These are phyloP conservation scores for Botrytis sinoallii DNA, from an alignment of 2,329 filamentous ascomycete species.

Conservation along the genomic window DNA sequence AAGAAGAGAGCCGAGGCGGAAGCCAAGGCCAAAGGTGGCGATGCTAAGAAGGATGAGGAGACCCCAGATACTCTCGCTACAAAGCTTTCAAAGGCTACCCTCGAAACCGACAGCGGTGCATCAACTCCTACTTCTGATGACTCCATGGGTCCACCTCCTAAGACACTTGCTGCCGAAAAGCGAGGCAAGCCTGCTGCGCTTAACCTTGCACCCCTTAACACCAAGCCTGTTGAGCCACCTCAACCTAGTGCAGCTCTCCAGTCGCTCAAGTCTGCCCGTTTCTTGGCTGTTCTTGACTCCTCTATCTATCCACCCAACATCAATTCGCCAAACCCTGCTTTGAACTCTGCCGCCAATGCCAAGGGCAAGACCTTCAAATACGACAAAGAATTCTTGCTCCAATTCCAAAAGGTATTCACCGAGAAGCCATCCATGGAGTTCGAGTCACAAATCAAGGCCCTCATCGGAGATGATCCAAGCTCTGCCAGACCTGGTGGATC, in stretches of 20 bases:
- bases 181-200: slow-evolving; percentile 78
- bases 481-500: slow-evolving; percentile 53
- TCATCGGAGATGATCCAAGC: slow-evolving; percentile 73
- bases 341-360: slow-evolving; percentile 76
- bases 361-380: slow-evolving; percentile 88
- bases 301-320: slow-evolving; percentile 81
- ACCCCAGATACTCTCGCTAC: slow-evolving; percentile 36
- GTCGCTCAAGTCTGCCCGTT: slow-evolving; percentile 85
- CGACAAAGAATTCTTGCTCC: slow-evolving; percentile 89
- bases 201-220: slow-evolving; percentile 78
- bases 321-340: slow-evolving; percentile 83
- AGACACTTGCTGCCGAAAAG: slow-evolving; percentile 58
- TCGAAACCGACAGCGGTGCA: slow-evolving; percentile 44
- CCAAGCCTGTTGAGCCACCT: slow-evolving; percentile 81
- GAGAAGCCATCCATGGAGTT: slow-evolving; percentile 96
- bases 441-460: slow-evolving; percentile 83
- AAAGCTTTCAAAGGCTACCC: slow-evolving; percentile 52
- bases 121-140: slow-evolving; percentile 44
- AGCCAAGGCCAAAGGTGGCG: slow-evolving; percentile 29
- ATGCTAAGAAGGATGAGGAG: slow-evolving; percentile 35
- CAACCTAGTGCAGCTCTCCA: slow-evolving; percentile 94
- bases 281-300: slow-evolving; percentile 75
- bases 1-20: slow-evolving; percentile 53
- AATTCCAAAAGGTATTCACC: slow-evolving; percentile 94
- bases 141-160: slow-evolving; percentile 48